phyloP scores from a whole-genome alignment of 2,329 filamentous ascomycete genomes.

The Clarireedia sp. region DNA sequence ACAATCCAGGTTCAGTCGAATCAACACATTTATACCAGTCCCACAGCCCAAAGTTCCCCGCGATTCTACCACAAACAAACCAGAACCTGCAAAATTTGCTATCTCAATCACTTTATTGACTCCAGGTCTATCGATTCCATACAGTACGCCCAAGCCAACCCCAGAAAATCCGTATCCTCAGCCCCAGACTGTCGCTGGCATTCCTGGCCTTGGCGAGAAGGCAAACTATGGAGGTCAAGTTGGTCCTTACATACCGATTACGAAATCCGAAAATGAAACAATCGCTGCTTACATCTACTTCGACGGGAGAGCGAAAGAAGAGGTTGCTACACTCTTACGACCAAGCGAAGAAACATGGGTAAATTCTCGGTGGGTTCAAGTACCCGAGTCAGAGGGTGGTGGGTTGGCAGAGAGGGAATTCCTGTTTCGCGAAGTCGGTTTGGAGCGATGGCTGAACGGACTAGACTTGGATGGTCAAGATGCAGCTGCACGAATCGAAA shows the following conservation, averaged over 20 bases:
- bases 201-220: slow-evolving; percentile 48
- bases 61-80: slow-evolving; percentile 58
- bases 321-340: slow-evolving; percentile 86
- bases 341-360: slow-evolving; percentile 98
- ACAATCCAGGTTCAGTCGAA: slow-evolving; percentile 81
- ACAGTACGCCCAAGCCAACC: slow-evolving; percentile 79
- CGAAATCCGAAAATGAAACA: slow-evolving; percentile 88
- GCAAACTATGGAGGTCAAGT: slow-evolving; percentile 51
- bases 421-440: slow-evolving; percentile 88
- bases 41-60: slow-evolving; percentile 71
- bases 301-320: slow-evolving; percentile 88
- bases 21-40: slow-evolving; percentile 95
- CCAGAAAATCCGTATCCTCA: slow-evolving; percentile 70
- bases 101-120: slow-evolving; percentile 96
- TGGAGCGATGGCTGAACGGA: slow-evolving; percentile 94
- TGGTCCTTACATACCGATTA: slow-evolving; percentile 84
- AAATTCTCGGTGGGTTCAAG: slow-evolving; percentile 94
- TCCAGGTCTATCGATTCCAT: slow-evolving; percentile 79
- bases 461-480: slow-evolving; percentile 91
- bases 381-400: slow-evolving; percentile 83
- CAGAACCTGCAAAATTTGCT: slow-evolving; percentile 91
- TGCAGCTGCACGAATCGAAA: slow-evolving; percentile 82
- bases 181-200: slow-evolving; percentile 69
- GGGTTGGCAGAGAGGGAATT: slow-evolving; percentile 95
- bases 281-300: slow-evolving; percentile 99